These are phyloP conservation scores for Sugiyamaella floridensis DNA, from an alignment of 805 yeast genomes.

Conservation along the genomic window DNA sequence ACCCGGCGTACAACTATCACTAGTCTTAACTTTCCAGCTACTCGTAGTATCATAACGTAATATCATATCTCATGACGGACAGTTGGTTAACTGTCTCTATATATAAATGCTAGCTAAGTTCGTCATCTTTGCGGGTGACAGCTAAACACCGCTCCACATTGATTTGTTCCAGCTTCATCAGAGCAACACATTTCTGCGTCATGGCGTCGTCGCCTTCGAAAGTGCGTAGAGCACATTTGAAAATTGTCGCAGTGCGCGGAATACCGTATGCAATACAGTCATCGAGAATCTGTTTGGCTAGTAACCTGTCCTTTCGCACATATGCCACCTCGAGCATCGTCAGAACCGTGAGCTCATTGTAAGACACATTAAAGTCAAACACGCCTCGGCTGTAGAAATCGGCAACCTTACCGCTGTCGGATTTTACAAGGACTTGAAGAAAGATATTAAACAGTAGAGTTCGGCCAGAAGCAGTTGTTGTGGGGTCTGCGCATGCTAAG, in stretches of 20 bases:
- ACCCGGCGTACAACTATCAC: not conserved
- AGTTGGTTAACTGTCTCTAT: too few relatives aligned
- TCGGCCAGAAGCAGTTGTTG: conserved; percentile 13
- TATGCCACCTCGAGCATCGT: conserved; percentile 5
- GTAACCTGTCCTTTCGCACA: not conserved
- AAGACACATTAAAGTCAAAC: conserved; percentile 4
- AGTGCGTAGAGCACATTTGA: conserved; percentile 1
- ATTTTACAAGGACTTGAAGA: conserved; percentile 8
- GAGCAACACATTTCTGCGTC: not conserved
- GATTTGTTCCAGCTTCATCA: not conserved
- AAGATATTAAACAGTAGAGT: conserved; percentile 23
- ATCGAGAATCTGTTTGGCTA: conserved; percentile 1
- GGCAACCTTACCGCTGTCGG: not conserved
- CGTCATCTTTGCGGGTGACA: not conserved
- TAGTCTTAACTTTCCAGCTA: not conserved
- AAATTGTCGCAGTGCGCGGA: not conserved
- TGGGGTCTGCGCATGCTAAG: conserved; percentile 8
- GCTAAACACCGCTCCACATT: not conserved
- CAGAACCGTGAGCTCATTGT: conserved; percentile 14
- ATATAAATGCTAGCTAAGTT: not conserved
- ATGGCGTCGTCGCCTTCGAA: not conserved
- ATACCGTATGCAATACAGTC: conserved; percentile 2
- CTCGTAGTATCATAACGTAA: not conserved
- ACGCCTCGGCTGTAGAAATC: conserved; percentile 6
- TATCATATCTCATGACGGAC: too few relatives aligned